Evolutionary conservation across 2,329 filamentous ascomycete genomes (phyloP).

Genomic region (Knufia petricola): DNA sequence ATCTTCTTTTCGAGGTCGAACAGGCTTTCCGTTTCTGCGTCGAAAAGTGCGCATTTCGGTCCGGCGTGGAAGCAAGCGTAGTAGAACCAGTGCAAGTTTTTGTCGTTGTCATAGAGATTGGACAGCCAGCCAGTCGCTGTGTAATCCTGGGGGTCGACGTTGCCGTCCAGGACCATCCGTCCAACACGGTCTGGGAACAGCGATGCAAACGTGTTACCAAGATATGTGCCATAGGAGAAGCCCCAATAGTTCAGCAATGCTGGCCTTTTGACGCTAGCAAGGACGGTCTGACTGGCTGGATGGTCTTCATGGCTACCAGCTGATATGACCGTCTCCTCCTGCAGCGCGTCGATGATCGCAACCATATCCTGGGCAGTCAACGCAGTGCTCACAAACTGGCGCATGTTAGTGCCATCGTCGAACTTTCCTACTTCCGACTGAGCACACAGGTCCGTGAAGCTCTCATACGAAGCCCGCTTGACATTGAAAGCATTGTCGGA

Average conservation of each 20-base stretch:
- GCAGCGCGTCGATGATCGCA: conserved; percentile 26
- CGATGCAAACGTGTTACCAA: conserved; percentile 38
- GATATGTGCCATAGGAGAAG: conserved; percentile 41
- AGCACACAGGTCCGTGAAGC: conserved; percentile 16
- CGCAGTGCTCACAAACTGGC: conserved; percentile 26
- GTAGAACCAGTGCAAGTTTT: conserved; percentile 45
- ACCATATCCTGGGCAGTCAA: conserved; percentile 31
- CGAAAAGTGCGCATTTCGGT: conserved; percentile 36
- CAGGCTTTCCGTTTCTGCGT: conserved; percentile 5
- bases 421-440: conserved; percentile 18
- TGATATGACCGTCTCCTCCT: conserved; percentile 13
- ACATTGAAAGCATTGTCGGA: conserved; percentile 13
- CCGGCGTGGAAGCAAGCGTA: conserved; percentile 45
- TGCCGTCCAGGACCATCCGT: conserved; percentile 35
- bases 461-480: conserved; percentile 18
- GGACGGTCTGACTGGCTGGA: not conserved
- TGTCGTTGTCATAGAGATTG: conserved; percentile 45
- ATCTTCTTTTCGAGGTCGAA: conserved; percentile 16
- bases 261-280: not conserved
- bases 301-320: conserved; percentile 1
- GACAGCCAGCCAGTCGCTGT: conserved; percentile 41
- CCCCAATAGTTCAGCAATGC: conserved; percentile 40
- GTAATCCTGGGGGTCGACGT: conserved; percentile 37
- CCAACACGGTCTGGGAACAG: conserved; percentile 34
- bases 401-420: conserved; percentile 23